Percentiles rank a stretch among this genome's conserved stretches.
phyloP scores from a whole-genome alignment of 495 filamentous ascomycete species.

The Trichodelitschia bisporula region DNA sequence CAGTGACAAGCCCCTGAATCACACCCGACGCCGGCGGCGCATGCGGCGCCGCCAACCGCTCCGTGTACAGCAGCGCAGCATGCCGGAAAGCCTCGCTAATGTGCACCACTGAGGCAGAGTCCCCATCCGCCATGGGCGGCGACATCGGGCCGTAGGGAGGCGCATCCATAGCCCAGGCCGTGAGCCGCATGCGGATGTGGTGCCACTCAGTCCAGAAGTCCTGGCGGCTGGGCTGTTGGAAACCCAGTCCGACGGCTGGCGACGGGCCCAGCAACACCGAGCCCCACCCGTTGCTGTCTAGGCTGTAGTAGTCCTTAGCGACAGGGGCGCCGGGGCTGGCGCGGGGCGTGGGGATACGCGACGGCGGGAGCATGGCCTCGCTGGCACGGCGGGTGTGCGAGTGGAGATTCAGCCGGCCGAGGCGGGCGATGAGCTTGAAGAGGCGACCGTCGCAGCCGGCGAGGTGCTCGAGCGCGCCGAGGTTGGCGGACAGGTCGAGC shows the following conservation, averaged over 20 bases:
- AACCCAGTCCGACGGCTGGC: no score
- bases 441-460: constrained; percentile 50
- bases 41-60: constrained; percentile 61
- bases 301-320: constrained; percentile 25
- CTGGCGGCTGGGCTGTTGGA: constrained; percentile 25
- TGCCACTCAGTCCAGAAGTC: constrained; percentile 75
- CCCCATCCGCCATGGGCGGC: constrained; percentile 18
- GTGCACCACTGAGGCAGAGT: constrained; percentile 22
- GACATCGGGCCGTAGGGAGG: constrained; percentile 8
- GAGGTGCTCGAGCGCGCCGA: constrained; percentile 65
- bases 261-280: constrained; percentile 8
- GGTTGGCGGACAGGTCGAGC: constrained; percentile 36
- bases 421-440: constrained; percentile 19
- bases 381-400: constrained; percentile 32
- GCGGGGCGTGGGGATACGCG: constrained; percentile 14
- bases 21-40: constrained; percentile 50
- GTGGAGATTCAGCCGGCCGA: constrained; percentile 66
- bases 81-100: constrained; percentile 78
- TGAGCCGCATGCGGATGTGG: constrained; percentile 47
- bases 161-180: constrained; percentile 32
- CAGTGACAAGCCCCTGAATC: constrained; percentile 60
- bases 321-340: constrained; percentile 11
- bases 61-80: constrained; percentile 70
- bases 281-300: constrained; percentile 39
- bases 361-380: constrained; percentile 7